Conservation (phyloP, 2,329 filamentous ascomycete genomes). For the Xylaria sp. region DNA sequence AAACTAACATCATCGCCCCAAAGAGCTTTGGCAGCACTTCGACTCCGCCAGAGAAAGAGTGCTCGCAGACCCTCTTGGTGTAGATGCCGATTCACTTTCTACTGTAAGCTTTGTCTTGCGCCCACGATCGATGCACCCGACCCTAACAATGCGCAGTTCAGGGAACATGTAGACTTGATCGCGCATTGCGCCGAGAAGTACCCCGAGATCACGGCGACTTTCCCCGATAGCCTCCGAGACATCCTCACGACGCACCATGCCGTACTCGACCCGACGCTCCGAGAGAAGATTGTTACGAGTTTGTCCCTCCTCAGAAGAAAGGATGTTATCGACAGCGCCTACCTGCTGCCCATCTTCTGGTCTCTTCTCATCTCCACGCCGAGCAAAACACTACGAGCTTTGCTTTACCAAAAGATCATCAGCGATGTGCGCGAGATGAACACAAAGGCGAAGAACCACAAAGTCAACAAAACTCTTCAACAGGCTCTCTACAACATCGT, state of each 20-base stretch:
- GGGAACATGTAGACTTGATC: slow-evolving; percentile 88
- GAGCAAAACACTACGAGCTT: slow-evolving; percentile 77
- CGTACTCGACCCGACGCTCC: slow-evolving; percentile 72
- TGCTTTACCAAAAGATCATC: slow-evolving; percentile 81
- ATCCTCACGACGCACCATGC: slow-evolving; percentile 80
- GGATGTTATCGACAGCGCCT: slow-evolving; percentile 80
- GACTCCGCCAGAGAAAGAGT: slow-evolving; percentile 88
- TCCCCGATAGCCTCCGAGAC: slow-evolving; percentile 73
- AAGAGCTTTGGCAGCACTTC: slow-evolving; percentile 89
- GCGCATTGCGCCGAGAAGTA: slow-evolving; percentile 93
- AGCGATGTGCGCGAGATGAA: slow-evolving; percentile 87
- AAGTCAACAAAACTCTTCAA: slow-evolving; percentile 87
- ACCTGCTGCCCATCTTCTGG: slow-evolving; percentile 84
- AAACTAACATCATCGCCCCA: slow-evolving; percentile 42
- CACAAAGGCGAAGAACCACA: slow-evolving; percentile 81
- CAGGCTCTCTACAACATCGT: slow-evolving; percentile 89
- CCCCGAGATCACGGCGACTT: slow-evolving; percentile 69
- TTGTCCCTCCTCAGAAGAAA: slow-evolving; percentile 84
- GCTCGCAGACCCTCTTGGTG: slow-evolving; percentile 71
- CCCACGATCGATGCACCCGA: not conserved
- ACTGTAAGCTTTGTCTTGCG: slow-evolving; percentile 38
- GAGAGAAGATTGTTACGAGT: slow-evolving; percentile 91
- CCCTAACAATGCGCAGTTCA: slow-evolving; percentile 44
- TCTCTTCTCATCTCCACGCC: slow-evolving; percentile 88
- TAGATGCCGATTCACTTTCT: slow-evolving; percentile 71